Conservation (phyloP, 2,329 filamentous ascomycete genomes). For the Truncatella angustata region DNA sequence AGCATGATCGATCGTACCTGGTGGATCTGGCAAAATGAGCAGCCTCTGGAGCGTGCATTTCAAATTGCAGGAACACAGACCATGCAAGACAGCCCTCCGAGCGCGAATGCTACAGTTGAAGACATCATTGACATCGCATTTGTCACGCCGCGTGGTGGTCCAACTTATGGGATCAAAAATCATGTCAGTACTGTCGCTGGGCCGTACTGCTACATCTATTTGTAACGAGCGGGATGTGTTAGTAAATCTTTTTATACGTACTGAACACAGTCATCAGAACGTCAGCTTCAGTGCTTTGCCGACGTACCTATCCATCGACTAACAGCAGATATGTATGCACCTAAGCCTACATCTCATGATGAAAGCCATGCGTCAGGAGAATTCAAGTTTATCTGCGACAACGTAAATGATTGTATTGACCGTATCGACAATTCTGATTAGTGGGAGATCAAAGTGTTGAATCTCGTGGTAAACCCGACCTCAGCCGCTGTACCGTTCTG, state of each 20-base stretch:
- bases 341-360: too few species aligned
- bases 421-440: too few species aligned
- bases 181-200: conserved; percentile 8
- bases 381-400: too few species aligned
- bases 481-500: too few species aligned
- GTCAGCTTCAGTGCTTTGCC: too few species aligned
- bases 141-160: background rate
- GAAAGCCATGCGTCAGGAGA: too few species aligned
- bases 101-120: conserved; percentile 19
- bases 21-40: conserved; percentile 25
- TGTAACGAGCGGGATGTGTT: background rate
- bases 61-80: conserved; percentile 21
- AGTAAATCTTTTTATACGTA: background rate
- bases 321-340: too few species aligned
- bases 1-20: conserved; percentile 21
- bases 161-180: conserved; percentile 3
- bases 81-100: conserved; percentile 17
- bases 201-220: conserved; percentile 8
- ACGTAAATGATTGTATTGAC: too few species aligned
- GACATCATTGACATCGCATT: conserved; percentile 18
- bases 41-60: conserved; percentile 15
- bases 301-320: too few species aligned
- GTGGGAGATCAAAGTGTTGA: too few species aligned
- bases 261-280: background rate
- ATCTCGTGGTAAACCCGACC: too few species aligned